Evolutionary conservation across 2,329 filamentous ascomycete genomes (phyloP), one percentile per base, ranked within the genome.

Genomic region (Aspergillus ustus): DNA sequence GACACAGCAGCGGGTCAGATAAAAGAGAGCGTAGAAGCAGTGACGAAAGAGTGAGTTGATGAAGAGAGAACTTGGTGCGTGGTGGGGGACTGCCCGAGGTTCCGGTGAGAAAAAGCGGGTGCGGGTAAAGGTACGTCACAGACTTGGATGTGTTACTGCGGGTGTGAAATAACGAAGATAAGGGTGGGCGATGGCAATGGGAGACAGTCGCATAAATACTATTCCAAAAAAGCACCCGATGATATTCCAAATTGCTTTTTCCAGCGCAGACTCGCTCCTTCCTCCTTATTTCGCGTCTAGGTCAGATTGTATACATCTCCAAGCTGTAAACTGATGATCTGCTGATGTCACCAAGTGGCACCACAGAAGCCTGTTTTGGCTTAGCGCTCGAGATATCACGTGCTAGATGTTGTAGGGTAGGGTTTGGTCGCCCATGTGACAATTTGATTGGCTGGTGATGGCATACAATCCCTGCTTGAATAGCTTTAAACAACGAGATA

Each of bases 71-170:
- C 59, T 44, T 63, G 62, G 60, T 63, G 63, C 59, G 60, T 51
- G 58, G 63, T 63, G 60, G 62, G 59, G 60, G 29, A 64, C 22
- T 31, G 46, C 25, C 29, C 53, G 55, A 55, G 59, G 66, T 75
- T 74, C 72, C 74, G 75, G 74, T 76, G 75, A 77, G 75, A 73
- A 69, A 77, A 77, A 76, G 70, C 69, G 62, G 63, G 65, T 61
- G 61, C 62, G 57, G 59, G 60, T 57, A 63, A 52, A 49, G 31
- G 63, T 66, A 67, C 67, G 67, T 70, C 66, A 68, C 67, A 57
- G 59, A 63, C 61, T 52, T 37, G 40, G 25, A 40, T 37, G 28
- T 22, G 60, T 37, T 17, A 49, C 28, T 48, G 48, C 37, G 40
- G 34, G 19, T 4, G 19, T 22, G 17, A 17, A 52, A 11, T 15